phyloP scores from a whole-genome alignment of 1,284 basidiomycete species.

The Garcileccinum viscosum region DNA sequence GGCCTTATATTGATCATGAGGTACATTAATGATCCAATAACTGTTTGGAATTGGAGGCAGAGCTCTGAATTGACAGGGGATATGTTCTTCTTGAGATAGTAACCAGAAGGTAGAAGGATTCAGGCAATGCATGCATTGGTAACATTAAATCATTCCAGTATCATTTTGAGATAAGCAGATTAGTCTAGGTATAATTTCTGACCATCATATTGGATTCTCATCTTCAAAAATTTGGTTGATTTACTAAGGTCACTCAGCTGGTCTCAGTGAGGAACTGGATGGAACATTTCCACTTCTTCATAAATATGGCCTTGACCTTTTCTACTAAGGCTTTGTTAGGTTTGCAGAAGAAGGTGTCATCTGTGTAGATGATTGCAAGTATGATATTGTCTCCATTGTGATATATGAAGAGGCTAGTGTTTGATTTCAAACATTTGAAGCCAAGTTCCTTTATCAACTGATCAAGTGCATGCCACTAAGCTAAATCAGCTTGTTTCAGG shows the following conservation, averaged over 20 bases:
- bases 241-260: neutral
- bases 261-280: too few species aligned
- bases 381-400: neutral
- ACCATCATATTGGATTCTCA: neutral
- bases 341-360: neutral
- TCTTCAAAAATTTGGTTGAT: neutral
- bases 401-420: neutral
- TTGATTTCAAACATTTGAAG: neutral
- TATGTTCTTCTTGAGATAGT: neutral
- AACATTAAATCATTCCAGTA: neutral
- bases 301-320: neutral
- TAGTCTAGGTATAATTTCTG: neutral
- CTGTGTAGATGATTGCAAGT: neutral
- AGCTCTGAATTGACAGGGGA: too few species aligned
- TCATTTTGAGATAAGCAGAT: neutral
- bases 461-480: neutral
- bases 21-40: too few species aligned
- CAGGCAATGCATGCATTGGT: neutral
- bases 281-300: neutral
- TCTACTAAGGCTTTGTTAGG: neutral
- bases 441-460: neutral
- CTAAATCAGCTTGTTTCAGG: neutral
- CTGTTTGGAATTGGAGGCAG: too few species aligned
- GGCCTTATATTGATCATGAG: too few species aligned
- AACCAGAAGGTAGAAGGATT: neutral